Evolutionary conservation across 495 filamentous ascomycete species (phyloP), one percentile per base, ranked within the genome.

Genomic region (Daldinia grandis): DNA sequence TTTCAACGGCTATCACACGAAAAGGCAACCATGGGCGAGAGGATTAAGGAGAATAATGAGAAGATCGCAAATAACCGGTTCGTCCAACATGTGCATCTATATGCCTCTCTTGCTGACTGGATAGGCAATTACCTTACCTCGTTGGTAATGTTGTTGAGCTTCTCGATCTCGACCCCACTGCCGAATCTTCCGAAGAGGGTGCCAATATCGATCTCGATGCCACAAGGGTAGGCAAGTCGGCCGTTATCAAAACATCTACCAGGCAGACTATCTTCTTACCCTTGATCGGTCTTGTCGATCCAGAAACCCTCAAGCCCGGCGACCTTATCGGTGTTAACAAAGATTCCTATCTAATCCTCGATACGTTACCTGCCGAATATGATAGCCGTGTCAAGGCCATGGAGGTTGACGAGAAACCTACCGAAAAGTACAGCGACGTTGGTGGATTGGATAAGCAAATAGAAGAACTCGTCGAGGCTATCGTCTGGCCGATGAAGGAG

Each of bases 401-500:
- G 95, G 95, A 99, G 85, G 95, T 99, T 38, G 95, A 99, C 75
- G 95, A 99, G 87, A 99, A 99, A 87, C 95, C 95, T 19, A 97
- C 93, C 37, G 95, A 99, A 83, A 97, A 98, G 84, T 99, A 99
- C 84, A 93, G 88, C 68, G 95, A 99, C 85, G 96, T 99, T 21
- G 95, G 95, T 79, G 95, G 95, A 35, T 82, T 99, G 74, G 93
- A 97, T 81, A 99, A 99, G 83, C 95, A 99, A 84, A 99, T 99
- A 77, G 96, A 97, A 78, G 95, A 99, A 83, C 89, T 99, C 42
- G 93, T 99, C n/a, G 95, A 99, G 80, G 95, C 95, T 62, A 95
- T 99, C 28, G 95, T 99, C 54, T 97, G 93, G 96, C 95, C 95
- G 6, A 99, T 99, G 95, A 97, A 98, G 87, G 94, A 98, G 83